phyloP scores from a whole-genome alignment of 805 yeast genomes.

The Grigorovia humatica region DNA sequence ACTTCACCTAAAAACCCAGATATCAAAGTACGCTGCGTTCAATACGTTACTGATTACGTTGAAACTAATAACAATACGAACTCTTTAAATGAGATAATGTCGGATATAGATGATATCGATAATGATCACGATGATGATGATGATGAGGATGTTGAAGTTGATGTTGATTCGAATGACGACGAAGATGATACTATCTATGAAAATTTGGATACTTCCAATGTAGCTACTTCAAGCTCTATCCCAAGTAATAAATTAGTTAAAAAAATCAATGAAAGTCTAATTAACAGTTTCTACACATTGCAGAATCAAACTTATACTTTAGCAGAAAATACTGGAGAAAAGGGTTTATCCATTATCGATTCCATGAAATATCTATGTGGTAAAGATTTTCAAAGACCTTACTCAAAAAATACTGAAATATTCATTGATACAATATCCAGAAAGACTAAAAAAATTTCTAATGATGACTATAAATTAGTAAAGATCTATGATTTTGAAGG shows the following conservation, averaged over 20 bases:
- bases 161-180: background rate
- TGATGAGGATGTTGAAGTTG: constrained; percentile 5
- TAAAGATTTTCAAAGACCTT: constrained; percentile 39
- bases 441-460: constrained; percentile 21
- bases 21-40: constrained; percentile 39
- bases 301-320: constrained; percentile 52
- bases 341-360: constrained; percentile 54
- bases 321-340: constrained; percentile 31
- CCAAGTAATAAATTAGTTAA: constrained; percentile 1
- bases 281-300: constrained; percentile 51
- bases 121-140: constrained; percentile 14
- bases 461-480: constrained; percentile 33
- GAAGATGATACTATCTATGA: constrained; percentile 8
- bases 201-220: constrained; percentile 20
- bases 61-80: constrained; percentile 18
- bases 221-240: constrained; percentile 16
- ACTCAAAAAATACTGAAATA: constrained; percentile 41
- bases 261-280: constrained; percentile 8
- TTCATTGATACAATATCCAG: constrained; percentile 34
- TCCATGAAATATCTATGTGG: constrained; percentile 46
- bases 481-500: constrained; percentile 67
- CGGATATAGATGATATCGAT: constrained; percentile 24
- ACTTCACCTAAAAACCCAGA: constrained; percentile 36
- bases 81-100: constrained; percentile 7
- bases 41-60: constrained; percentile 34